Percentiles rank a stretch among this genome's conserved stretches.
These are phyloP conservation scores for Emiliania huxleyi DNA, from an alignment of 78 protist genomes.

Conservation along the genomic window DNA sequence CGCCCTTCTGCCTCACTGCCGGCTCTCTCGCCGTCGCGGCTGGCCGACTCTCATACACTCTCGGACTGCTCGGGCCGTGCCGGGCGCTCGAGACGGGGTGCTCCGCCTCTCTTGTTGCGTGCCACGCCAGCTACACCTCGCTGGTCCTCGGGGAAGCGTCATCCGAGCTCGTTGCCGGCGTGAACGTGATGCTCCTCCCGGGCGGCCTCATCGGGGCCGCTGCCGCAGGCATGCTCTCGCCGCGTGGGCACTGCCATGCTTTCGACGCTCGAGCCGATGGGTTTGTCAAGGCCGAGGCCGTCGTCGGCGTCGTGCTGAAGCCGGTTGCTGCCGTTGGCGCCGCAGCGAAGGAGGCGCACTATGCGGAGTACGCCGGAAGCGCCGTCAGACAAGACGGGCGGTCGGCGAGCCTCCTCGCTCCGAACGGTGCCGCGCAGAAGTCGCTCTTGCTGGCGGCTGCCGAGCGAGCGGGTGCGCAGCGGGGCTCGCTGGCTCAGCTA, in stretches of 20 bases:
- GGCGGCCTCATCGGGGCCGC: neutral
- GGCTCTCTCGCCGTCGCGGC: neutral
- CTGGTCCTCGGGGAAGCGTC: neutral
- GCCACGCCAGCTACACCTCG: slow-evolving; percentile 52
- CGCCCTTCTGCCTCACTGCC: neutral
- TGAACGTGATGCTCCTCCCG: neutral
- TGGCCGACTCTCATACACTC: slow-evolving; percentile 67
- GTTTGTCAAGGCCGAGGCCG: slow-evolving; percentile 81
- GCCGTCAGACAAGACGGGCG: slow-evolving; percentile 62
- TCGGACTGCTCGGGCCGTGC: slow-evolving; percentile 78
- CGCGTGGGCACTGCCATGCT: slow-evolving; percentile 63
- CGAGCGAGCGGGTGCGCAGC: neutral
- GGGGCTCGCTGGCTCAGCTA: neutral
- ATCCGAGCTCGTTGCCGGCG: neutral
- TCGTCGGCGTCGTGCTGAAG: slow-evolving; percentile 32
- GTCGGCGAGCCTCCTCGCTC: slow-evolving; percentile 55
- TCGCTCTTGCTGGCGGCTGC: slow-evolving; percentile 37
- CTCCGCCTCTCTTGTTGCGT: slow-evolving; percentile 79
- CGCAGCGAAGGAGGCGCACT: neutral
- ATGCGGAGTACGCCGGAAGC: neutral
- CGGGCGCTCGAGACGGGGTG: slow-evolving; percentile 87
- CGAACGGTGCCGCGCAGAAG: slow-evolving; percentile 65
- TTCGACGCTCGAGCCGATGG: slow-evolving; percentile 83
- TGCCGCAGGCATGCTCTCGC: slow-evolving; percentile 52
- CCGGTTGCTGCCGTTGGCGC: neutral